Conservation (phyloP, 257 asterid species). For the Schizonepeta tenuifolia region DNA sequence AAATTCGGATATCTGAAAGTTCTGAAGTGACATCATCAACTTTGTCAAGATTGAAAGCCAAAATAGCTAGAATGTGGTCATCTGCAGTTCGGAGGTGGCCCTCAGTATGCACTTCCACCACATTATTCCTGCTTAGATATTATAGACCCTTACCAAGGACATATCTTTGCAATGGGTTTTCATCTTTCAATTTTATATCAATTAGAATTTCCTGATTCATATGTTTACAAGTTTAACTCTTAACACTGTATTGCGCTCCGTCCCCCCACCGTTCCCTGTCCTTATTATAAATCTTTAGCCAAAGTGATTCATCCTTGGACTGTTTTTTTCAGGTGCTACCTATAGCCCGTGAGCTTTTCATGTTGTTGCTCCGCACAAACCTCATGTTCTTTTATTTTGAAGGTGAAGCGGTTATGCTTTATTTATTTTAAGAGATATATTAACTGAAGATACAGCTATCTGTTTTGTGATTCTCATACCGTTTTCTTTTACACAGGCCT, state of each 20-base stretch:
- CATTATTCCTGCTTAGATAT: conserved; percentile 29
- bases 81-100: conserved; percentile 87
- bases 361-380: conserved; percentile 82
- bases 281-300: too few relatives aligned
- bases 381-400: conserved; percentile 99
- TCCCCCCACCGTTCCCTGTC: too few relatives aligned
- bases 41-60: conserved; percentile 71
- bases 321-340: conserved; percentile 70
- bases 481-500: conserved; percentile 59
- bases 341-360: conserved; percentile 71
- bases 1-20: conserved; percentile 45
- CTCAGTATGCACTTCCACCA: conserved; percentile 68
- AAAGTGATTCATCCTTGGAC: conserved; percentile 1
- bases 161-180: conserved; percentile 11
- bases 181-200: conserved; percentile 8
- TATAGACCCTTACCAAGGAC: neutral
- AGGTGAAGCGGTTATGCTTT: conserved; percentile 53
- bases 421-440: conserved; percentile 22
- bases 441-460: conserved; percentile 9
- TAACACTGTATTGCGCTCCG: too few relatives aligned
- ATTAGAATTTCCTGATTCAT: conserved; percentile 18
- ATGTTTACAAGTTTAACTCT: neutral
- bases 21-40: conserved; percentile 50
- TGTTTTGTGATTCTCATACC: conserved; percentile 25
- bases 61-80: conserved; percentile 62